Conservation (phyloP, 371 early-diverging fungal genomes). For the Mortierella sp. region DNA sequence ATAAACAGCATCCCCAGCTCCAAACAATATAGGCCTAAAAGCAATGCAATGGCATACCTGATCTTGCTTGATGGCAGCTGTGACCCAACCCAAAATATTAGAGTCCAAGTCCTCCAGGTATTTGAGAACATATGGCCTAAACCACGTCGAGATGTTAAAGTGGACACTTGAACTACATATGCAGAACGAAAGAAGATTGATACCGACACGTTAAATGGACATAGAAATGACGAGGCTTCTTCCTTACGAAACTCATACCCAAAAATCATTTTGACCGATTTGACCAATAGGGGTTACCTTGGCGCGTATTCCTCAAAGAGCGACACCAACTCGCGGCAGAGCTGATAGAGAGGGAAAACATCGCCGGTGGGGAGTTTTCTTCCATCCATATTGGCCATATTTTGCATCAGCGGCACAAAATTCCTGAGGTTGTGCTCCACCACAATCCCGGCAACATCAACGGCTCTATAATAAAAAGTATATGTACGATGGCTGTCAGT, state of each 20-base stretch:
- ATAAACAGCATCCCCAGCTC: neutral
- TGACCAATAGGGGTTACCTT: constrained; percentile 42
- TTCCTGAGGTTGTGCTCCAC: constrained; percentile 48
- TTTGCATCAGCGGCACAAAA: constrained; percentile 56
- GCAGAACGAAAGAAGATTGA: neutral
- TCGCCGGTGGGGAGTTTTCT: constrained; percentile 49
- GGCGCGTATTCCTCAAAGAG: constrained; percentile 52
- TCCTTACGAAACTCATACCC: too few species aligned
- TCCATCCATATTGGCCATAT: constrained; percentile 59
- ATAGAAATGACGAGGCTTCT: neutral
- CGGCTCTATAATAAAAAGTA: neutral
- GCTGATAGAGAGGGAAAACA: constrained; percentile 54
- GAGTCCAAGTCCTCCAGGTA: constrained; percentile 70
- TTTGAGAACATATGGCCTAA: constrained; percentile 70
- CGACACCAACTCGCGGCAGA: constrained; percentile 45
- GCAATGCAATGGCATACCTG: constrained; percentile 60
- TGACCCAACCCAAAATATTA: constrained; percentile 73
- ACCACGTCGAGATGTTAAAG: constrained; percentile 77
- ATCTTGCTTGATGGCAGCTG: constrained; percentile 73
- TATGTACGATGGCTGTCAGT: neutral
- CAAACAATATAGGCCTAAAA: neutral
- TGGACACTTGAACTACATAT: constrained; percentile 45
- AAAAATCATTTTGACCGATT: neutral
- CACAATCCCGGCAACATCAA: constrained; percentile 53
- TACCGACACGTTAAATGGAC: too few species aligned